These are phyloP conservation scores for Pulveroboletus sp. DNA, from an alignment of 768 basidiomycete genomes.

Conservation along the genomic window DNA sequence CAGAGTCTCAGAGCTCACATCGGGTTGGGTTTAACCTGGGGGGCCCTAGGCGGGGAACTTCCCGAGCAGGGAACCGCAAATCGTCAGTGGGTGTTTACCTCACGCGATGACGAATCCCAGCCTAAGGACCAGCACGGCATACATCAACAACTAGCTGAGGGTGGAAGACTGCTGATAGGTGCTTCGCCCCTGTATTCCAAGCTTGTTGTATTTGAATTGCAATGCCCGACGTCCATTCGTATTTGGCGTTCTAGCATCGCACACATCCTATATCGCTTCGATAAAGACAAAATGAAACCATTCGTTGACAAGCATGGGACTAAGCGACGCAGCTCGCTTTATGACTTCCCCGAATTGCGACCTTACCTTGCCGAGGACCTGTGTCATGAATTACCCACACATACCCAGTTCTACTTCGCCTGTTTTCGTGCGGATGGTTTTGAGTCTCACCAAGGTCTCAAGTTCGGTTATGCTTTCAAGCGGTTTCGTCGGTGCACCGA, in stretches of 20 bases:
- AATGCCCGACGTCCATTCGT: constrained; percentile 32
- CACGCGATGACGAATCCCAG: background rate
- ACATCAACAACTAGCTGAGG: too few relatives aligned
- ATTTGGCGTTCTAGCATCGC: constrained; percentile 38
- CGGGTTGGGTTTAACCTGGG: constrained; percentile 8
- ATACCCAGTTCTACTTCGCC: too few relatives aligned
- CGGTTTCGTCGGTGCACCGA: background rate
- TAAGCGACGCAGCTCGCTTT: too few relatives aligned
- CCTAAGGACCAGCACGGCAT: background rate
- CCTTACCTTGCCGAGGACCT: too few relatives aligned
- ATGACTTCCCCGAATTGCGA: too few relatives aligned
- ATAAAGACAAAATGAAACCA: too few relatives aligned
- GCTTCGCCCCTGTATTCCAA: too few relatives aligned
- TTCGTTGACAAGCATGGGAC: too few relatives aligned
- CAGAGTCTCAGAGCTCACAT: constrained; percentile 26
- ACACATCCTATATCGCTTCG: background rate
- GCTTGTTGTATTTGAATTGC: constrained; percentile 36
- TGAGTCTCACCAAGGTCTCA: constrained; percentile 5
- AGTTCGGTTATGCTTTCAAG: constrained; percentile 18
- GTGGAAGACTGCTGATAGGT: too few relatives aligned
- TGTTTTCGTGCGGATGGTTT: too few relatives aligned
- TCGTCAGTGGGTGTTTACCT: background rate
- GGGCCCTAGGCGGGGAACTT: background rate
- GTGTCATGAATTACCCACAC: too few relatives aligned
- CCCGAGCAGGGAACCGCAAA: background rate